These are phyloP conservation scores for Heliosperma pusillum DNA, from an alignment of 148 eudicot genomes.

Conservation along the genomic window DNA sequence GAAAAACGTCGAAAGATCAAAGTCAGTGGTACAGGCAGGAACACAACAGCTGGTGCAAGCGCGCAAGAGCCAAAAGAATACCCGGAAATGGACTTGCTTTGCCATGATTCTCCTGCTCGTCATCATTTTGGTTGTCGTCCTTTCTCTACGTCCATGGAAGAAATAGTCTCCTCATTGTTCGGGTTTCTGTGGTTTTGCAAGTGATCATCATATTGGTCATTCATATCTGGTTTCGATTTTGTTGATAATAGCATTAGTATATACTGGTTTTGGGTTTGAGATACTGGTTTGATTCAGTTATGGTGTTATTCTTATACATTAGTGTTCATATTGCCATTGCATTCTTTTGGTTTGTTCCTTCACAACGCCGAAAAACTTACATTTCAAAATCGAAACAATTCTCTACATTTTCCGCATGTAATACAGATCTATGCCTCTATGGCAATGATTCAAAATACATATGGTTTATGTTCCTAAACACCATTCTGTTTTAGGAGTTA, in stretches of 20 bases:
- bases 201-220: not conserved
- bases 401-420: not conserved
- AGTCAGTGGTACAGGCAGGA: constrained; percentile 39
- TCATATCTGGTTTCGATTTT: not conserved
- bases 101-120: constrained; percentile 42
- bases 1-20: constrained; percentile 38
- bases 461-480: not conserved
- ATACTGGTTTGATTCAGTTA: not conserved
- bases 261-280: not conserved
- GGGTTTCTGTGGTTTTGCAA: not conserved
- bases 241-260: not conserved
- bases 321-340: not conserved
- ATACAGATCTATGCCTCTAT: not conserved
- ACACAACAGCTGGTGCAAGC: constrained; percentile 36
- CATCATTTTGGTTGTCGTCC: constrained; percentile 34
- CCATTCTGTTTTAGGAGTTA: constrained; percentile 16
- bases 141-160: constrained; percentile 32
- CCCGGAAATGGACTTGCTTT: constrained; percentile 56
- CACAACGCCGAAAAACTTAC: not conserved
- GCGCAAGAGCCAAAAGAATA: constrained; percentile 45
- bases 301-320: not conserved
- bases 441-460: not conserved
- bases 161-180: not conserved
- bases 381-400: not conserved
- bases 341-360: not conserved